Evolutionary conservation across 1,139 yeast genomes (phyloP).

Genomic region (Candida dubliniensis): DNA sequence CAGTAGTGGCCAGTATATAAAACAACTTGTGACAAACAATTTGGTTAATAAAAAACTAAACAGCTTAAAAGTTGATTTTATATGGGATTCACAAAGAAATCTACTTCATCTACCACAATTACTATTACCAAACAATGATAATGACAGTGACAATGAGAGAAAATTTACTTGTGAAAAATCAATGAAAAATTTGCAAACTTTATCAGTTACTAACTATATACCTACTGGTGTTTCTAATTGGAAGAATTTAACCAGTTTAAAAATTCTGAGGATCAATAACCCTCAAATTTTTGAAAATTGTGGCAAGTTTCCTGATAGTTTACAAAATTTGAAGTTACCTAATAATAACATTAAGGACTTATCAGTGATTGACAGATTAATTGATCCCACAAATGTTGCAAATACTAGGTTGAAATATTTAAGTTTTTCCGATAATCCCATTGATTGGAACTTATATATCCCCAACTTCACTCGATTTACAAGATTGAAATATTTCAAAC

Average conservation of each 20-base stretch:
- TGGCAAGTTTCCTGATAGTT: constrained; percentile 9
- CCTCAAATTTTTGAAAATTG: constrained; percentile 3
- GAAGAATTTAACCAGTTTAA: constrained; percentile 6
- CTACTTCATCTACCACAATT: background rate
- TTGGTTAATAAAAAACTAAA: constrained; percentile 4
- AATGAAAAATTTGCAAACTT: constrained; percentile 1
- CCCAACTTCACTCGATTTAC: constrained; percentile 13
- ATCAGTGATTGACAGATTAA: background rate
- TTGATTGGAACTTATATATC: constrained; percentile 19
- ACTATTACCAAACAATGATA: no score
- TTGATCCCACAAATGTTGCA: constrained; percentile 11
- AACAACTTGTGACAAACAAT: constrained; percentile 12
- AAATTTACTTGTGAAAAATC: no score
- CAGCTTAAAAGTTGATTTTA: constrained; percentile 4
- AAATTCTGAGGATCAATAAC: constrained; percentile 3
- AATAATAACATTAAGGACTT: constrained; percentile 17
- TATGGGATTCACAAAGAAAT: constrained; percentile 4
- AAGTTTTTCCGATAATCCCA: constrained; percentile 24
- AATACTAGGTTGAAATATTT: constrained; percentile 13
- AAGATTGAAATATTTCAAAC: constrained; percentile 17
- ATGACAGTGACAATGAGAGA: no score
- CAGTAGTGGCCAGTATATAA: constrained; percentile 13
- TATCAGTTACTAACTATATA: background rate
- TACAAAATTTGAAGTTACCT: constrained; percentile 17
- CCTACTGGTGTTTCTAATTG: constrained; percentile 4